Conservation (phyloP, 345 rosid genomes). For the Rhodamnia rubescens region DNA sequence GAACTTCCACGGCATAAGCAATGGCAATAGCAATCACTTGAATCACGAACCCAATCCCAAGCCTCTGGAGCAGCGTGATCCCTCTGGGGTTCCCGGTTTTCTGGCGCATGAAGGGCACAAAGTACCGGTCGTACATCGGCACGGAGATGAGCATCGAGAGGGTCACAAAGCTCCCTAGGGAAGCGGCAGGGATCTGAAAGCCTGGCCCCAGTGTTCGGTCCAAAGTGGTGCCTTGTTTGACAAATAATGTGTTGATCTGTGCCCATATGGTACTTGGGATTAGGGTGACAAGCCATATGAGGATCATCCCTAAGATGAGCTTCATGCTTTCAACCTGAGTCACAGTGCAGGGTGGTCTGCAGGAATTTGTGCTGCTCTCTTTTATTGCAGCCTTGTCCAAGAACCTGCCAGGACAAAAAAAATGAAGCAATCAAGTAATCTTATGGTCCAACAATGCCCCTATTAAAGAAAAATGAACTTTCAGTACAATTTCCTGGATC, state of each 20-base stretch:
- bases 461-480: not conserved
- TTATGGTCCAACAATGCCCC: not conserved
- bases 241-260: conserved; percentile 82
- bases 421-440: not conserved
- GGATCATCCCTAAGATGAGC: conserved; percentile 58
- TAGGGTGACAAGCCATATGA: conserved; percentile 69
- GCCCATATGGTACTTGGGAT: conserved; percentile 86
- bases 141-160: conserved; percentile 80
- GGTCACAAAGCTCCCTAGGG: conserved; percentile 68
- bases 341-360: conserved; percentile 46
- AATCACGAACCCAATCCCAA: conserved; percentile 68
- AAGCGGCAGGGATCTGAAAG: conserved; percentile 81
- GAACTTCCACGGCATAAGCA: conserved; percentile 61
- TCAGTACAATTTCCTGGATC: not conserved
- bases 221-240: conserved; percentile 85
- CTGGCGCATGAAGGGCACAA: conserved; percentile 65
- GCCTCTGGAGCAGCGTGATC: conserved; percentile 67
- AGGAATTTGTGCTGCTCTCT: conserved; percentile 11
- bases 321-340: conserved; percentile 80
- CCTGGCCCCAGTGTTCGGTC: conserved; percentile 42
- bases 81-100: conserved; percentile 75
- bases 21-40: conserved; percentile 61
- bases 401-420: conserved; percentile 29
- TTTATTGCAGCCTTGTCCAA: conserved; percentile 84
- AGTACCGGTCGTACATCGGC: conserved; percentile 68